phyloP scores from a whole-genome alignment of 2,329 filamentous ascomycete genomes.

The Fusarium irregulare region DNA sequence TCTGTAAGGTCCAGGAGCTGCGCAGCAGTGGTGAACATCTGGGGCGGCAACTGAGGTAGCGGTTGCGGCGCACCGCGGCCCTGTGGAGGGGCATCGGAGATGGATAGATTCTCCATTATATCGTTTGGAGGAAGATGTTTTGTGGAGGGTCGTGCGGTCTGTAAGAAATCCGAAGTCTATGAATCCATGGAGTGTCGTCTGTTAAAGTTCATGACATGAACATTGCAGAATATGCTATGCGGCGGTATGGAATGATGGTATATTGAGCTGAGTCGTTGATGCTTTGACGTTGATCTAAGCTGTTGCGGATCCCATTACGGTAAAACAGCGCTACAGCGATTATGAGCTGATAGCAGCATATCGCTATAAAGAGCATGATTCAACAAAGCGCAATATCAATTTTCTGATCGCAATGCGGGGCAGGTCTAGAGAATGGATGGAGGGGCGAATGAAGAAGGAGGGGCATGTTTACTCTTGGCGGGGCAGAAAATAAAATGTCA shows the following conservation, averaged over 20 bases:
- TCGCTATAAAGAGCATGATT: conserved; percentile 19
- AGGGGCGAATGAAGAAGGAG: conserved; percentile 43
- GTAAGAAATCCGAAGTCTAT: conserved; percentile 23
- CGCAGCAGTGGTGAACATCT: conserved; percentile 98
- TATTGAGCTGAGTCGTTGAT: conserved; percentile 39
- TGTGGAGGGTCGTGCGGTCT: conserved; percentile 8
- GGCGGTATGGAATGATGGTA: conserved; percentile 28
- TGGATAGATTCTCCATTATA: conserved; percentile 65
- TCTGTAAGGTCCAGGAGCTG: conserved; percentile 96
- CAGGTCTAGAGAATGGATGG: conserved; percentile 28
- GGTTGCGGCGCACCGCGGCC: conserved; percentile 58
- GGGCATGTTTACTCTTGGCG: conserved; percentile 43
- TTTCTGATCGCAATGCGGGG: conserved; percentile 37
- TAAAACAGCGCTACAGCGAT: conserved; percentile 40
- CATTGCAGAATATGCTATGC: conserved; percentile 35
- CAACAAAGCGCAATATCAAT: conserved; percentile 15
- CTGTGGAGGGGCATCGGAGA: conserved; percentile 61
- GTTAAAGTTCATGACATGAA: conserved; percentile 39
- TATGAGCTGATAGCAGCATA: conserved; percentile 23
- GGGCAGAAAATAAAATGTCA: conserved; percentile 37
- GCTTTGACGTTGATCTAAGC: conserved; percentile 40
- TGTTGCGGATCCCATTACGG: conserved; percentile 39
- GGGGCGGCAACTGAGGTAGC: conserved; percentile 78
- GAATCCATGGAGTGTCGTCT: conserved; percentile 38
- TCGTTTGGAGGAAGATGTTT: conserved; percentile 33